These are phyloP conservation scores for Musa schizocarpa DNA, from an alignment of 176 grass and related monocot genomes.

Conservation along the genomic window DNA sequence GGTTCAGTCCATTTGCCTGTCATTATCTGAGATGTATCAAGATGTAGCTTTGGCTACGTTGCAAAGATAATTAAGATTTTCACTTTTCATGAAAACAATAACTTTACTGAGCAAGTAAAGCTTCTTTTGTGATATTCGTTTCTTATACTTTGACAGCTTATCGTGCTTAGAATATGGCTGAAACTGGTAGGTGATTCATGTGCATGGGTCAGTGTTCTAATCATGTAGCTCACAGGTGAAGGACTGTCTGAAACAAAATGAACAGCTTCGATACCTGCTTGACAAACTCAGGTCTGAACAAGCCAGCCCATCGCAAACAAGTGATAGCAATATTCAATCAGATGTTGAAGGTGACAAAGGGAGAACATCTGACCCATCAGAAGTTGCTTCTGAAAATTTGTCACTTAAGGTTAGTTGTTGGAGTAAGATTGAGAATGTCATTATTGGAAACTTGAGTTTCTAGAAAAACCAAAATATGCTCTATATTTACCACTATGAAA, in stretches of 20 bases:
- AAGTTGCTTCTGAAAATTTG: slow-evolving; percentile 43
- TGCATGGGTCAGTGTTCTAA: neutral
- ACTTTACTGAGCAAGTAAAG: neutral
- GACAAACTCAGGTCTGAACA: slow-evolving; percentile 74
- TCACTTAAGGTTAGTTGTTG: slow-evolving; percentile 54
- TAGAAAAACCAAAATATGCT: neutral
- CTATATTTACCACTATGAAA: neutral
- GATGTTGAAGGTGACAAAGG: slow-evolving; percentile 41
- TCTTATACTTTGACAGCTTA: neutral
- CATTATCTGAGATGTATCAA: too few relatives aligned
- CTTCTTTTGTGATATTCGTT: neutral
- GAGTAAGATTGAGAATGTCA: slow-evolving; percentile 6
- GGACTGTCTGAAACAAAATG: slow-evolving; percentile 87
- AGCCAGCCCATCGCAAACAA: slow-evolving; percentile 31
- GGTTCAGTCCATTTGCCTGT: too few relatives aligned
- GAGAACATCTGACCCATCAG: slow-evolving; percentile 28
- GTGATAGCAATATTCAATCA: slow-evolving; percentile 26
- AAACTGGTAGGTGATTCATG: neutral
- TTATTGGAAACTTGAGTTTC: neutral
- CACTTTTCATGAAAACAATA: too few relatives aligned
- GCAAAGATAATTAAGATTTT: too few relatives aligned
- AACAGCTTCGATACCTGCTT: slow-evolving; percentile 54
- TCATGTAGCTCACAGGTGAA: slow-evolving; percentile 54
- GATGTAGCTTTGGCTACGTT: too few relatives aligned
- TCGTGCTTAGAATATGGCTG: neutral